Evolutionary conservation across 163 green algal species (phyloP).

Genomic region (Volvox carteri): DNA sequence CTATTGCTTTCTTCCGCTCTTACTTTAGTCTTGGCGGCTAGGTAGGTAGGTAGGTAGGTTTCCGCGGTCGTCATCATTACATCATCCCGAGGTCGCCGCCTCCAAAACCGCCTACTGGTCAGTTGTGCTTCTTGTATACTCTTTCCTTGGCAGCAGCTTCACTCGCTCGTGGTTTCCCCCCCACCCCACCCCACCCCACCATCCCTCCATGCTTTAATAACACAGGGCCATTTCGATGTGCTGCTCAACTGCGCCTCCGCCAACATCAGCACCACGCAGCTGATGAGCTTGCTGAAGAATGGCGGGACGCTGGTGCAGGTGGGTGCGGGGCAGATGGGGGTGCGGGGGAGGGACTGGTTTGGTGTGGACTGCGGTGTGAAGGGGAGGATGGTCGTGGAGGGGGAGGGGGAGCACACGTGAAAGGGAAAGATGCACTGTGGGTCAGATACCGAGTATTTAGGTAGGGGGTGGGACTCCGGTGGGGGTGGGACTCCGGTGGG

Average conservation of each 20-base stretch:
- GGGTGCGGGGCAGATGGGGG: background rate
- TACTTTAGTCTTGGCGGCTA: too few species aligned
- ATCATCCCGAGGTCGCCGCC: too few species aligned
- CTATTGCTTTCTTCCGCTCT: background rate
- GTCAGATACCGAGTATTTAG: too few species aligned
- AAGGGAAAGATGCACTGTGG: too few species aligned
- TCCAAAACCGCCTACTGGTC: too few species aligned
- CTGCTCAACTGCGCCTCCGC: conserved; percentile 34
- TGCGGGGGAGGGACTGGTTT: background rate
- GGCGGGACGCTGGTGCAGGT: conserved; percentile 60
- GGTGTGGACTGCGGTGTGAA: too few species aligned
- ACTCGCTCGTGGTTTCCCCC: background rate
- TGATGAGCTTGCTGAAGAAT: conserved; percentile 54
- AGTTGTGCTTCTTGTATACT: too few species aligned
- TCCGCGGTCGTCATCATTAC: too few species aligned
- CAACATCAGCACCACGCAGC: conserved; percentile 6
- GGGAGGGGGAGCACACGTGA: too few species aligned
- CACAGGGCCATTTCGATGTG: conserved; percentile 41
- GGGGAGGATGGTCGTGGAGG: too few species aligned
- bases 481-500: too few species aligned
- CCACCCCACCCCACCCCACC: background rate
- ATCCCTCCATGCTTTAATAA: background rate
- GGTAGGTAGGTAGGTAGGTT: too few species aligned
- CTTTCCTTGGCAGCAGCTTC: background rate
- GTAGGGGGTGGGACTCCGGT: background rate